Evolutionary conservation across 2,329 filamentous ascomycete species (phyloP).

Genomic region (Neofusicoccum laricinum): DNA sequence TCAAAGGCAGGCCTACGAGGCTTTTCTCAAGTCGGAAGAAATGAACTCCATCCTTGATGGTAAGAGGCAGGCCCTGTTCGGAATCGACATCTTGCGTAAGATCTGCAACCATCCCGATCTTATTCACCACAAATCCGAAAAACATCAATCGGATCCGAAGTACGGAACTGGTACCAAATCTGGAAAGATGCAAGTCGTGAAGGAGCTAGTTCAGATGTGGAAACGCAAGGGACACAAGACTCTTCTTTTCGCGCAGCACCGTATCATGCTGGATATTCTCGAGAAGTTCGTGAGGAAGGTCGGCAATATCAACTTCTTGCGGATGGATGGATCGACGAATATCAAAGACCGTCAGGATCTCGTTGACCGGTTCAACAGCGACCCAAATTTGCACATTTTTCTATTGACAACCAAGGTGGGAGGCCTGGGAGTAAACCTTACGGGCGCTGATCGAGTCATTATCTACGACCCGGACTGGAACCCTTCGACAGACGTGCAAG

Average conservation of each 20-base stretch:
- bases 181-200: constrained; percentile 94
- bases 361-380: constrained; percentile 89
- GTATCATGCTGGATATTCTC: constrained; percentile 93
- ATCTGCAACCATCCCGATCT: constrained; percentile 98
- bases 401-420: constrained; percentile 94
- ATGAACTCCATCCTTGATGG: constrained; percentile 78
- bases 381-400: constrained; percentile 78
- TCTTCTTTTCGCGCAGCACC: constrained; percentile 86
- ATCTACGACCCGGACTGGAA: constrained; percentile 99
- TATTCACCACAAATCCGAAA: constrained; percentile 54
- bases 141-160: constrained; percentile 30
- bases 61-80: constrained; percentile 76
- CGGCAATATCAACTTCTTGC: constrained; percentile 69
- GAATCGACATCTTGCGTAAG: constrained; percentile 88
- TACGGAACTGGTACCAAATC: constrained; percentile 80
- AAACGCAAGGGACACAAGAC: constrained; percentile 92
- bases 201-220: constrained; percentile 83
- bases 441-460: constrained; percentile 91
- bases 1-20: constrained; percentile 77
- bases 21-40: constrained; percentile 77
- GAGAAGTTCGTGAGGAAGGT: constrained; percentile 73
- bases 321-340: constrained; percentile 91
- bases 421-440: constrained; percentile 89
- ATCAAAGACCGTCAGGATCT: constrained; percentile 85
- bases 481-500: constrained; percentile 92